Evolutionary conservation across 2,329 filamentous ascomycete genomes (phyloP).

Genomic region (Fusarium annulatum): DNA sequence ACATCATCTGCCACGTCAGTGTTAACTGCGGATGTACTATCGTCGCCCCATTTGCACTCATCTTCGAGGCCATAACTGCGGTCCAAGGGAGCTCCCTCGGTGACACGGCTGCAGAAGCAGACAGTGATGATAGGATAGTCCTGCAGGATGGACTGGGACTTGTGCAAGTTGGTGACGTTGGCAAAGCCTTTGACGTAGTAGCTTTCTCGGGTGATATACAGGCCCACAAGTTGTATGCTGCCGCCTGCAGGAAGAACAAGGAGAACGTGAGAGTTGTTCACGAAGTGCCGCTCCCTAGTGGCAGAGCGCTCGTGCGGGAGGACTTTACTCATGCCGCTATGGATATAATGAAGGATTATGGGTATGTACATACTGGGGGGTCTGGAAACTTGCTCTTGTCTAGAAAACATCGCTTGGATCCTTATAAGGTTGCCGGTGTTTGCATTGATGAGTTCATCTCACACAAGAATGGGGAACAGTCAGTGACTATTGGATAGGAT

Average conservation of each 20-base stretch:
- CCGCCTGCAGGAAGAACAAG: background rate
- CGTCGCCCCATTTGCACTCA: background rate
- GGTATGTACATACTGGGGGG: background rate
- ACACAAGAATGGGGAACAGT: rapidly evolving
- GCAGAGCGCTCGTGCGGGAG: background rate
- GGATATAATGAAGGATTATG: background rate
- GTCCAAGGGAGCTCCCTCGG: background rate
- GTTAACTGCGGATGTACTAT: background rate
- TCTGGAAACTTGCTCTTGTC: background rate
- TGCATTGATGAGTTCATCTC: background rate
- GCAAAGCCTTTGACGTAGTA: background rate
- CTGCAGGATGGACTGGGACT: background rate
- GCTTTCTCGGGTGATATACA: background rate
- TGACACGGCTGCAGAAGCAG: background rate
- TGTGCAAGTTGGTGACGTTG: background rate
- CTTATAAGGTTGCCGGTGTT: background rate
- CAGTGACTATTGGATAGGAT: background rate
- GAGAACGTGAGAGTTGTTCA: background rate
- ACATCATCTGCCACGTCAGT: background rate
- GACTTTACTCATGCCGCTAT: background rate
- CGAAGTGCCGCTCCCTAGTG: background rate
- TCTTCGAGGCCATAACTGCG: background rate
- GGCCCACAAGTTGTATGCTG: background rate
- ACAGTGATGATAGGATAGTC: background rate
- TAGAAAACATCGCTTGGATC: background rate